Evolutionary conservation across 257 asterid species (phyloP).

Genomic region (Solanum piurae): DNA sequence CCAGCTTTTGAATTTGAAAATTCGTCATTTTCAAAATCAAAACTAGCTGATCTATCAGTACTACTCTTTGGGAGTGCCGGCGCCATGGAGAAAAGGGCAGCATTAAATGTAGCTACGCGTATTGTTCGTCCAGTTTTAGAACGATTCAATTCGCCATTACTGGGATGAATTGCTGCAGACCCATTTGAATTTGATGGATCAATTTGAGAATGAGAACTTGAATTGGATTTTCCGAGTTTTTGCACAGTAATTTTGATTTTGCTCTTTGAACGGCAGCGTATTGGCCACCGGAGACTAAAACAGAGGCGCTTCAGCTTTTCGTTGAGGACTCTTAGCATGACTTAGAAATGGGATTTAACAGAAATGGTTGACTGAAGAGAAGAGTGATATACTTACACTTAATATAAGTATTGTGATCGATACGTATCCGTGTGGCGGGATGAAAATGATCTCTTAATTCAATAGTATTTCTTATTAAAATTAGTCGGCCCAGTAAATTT

Average conservation of each 20-base stretch:
- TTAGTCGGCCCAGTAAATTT: neutral
- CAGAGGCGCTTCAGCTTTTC: conserved; percentile 48
- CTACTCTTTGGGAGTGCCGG: conserved; percentile 48
- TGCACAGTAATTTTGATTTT: conserved; percentile 34
- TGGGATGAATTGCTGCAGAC: conserved; percentile 72
- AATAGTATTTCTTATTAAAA: no score
- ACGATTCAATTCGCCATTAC: conserved; percentile 24
- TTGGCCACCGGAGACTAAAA: conserved; percentile 43
- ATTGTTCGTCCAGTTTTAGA: conserved; percentile 14
- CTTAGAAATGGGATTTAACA: neutral
- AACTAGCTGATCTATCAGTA: conserved; percentile 17
- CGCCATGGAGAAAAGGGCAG: conserved; percentile 98
- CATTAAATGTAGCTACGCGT: conserved; percentile 78
- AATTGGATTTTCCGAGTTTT: conserved; percentile 44
- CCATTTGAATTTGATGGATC: conserved; percentile 8
- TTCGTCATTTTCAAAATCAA: conserved; percentile 20
- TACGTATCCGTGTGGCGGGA: fast-evolving
- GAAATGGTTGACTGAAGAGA: neutral
- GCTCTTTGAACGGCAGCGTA: conserved; percentile 42
- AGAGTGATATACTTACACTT: neutral
- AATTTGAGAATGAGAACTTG: conserved; percentile 13
- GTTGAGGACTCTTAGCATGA: conserved; percentile 45
- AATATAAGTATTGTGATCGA: neutral
- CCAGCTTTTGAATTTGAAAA: neutral
- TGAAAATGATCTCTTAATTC: no score